Base-by-base conservation (phyloP, 1,139 yeast genomes). In the Ogataea hybrid region DNA sequence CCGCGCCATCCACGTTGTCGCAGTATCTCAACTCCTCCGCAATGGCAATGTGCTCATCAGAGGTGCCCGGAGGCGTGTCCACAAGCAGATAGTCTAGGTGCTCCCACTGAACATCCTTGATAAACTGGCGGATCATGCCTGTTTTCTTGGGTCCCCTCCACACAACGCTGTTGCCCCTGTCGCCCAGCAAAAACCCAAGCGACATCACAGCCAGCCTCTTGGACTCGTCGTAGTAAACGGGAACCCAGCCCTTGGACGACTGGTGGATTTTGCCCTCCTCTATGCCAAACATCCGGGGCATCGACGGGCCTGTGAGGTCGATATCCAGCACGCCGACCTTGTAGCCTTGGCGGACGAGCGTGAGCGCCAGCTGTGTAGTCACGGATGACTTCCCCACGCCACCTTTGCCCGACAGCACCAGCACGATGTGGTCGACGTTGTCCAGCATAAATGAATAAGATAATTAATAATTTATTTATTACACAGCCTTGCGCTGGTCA, bases 91-190 rank as follows among this genome's bases (percentile, higher is more conserved):
- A 94, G 62, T 90, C 97, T 36, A 83, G 61, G 21, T 67, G 71
- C 0, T 89, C 96, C 98, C 98, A 94, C 15, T 79, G 78, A 1
- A 92, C 96, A 61, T 92, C 97, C 48, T 80, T 79, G 34, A 94
- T 70, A 58, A 94, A 90, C 63, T 94, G 99, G 44, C 92, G 76
- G 33, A 94, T 86, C 97, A 94, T 92, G 17, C 97, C 96, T 0
- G 97, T 90, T 61, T 94, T 94, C 63, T 90, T 89, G 2, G 99
- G 98, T 0, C 99, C 99, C 57, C 97, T 73, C 99, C 99, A 94
- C 7, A 92, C 97, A 25, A 94, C 95, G 16, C 95, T 81, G 55
- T 84, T 86, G 20, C 95, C 95, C 45, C 97, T 67, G 58, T 86
- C 81, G 14, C 84, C 83, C 8, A 92, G 64, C 34, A 94, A 63